These are phyloP conservation scores for Pythium phragmiticola DNA, from an alignment of 352 stramenopile species.

Conservation along the genomic window DNA sequence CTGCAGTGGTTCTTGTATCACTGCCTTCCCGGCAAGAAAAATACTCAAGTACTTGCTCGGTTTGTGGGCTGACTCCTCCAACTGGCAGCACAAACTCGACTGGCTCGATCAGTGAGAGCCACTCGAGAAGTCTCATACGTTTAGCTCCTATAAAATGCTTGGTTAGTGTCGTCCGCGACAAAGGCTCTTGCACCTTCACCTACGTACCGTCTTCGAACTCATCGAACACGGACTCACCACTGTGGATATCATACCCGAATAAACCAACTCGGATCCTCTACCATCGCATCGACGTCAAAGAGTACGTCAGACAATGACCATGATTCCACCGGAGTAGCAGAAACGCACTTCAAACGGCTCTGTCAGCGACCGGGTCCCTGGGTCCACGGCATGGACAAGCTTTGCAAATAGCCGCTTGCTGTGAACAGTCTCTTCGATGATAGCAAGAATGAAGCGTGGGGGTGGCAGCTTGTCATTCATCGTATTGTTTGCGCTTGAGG, in stretches of 20 bases:
- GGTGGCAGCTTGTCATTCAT: background rate
- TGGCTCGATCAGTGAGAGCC: constrained; percentile 34
- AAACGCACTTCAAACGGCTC: constrained; percentile 7
- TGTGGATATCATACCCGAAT: constrained; percentile 41
- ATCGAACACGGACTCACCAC: constrained; percentile 40
- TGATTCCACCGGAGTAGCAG: too few relatives aligned
- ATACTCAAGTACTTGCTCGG: constrained; percentile 37
- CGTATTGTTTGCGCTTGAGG: too few relatives aligned
- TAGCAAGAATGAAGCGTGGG: constrained; percentile 33
- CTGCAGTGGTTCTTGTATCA: background rate
- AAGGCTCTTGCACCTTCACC: too few relatives aligned
- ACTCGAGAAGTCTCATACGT: constrained; percentile 26
- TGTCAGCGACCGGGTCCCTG: background rate
- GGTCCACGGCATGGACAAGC: constrained; percentile 28
- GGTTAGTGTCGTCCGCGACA: background rate
- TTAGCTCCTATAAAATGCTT: constrained; percentile 27
- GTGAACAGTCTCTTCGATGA: constrained; percentile 41
- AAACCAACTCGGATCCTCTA: constrained; percentile 13
- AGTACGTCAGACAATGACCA: too few relatives aligned
- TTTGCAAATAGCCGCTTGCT: constrained; percentile 36
- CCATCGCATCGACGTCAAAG: too few relatives aligned
- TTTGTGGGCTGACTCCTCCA: constrained; percentile 37
- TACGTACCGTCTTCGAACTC: constrained; percentile 47
- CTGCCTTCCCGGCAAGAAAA: constrained; percentile 18
- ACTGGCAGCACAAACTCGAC: constrained; percentile 45